Base-by-base conservation (phyloP, 1,139 yeast species). In the Torulaspora globosa region DNA sequence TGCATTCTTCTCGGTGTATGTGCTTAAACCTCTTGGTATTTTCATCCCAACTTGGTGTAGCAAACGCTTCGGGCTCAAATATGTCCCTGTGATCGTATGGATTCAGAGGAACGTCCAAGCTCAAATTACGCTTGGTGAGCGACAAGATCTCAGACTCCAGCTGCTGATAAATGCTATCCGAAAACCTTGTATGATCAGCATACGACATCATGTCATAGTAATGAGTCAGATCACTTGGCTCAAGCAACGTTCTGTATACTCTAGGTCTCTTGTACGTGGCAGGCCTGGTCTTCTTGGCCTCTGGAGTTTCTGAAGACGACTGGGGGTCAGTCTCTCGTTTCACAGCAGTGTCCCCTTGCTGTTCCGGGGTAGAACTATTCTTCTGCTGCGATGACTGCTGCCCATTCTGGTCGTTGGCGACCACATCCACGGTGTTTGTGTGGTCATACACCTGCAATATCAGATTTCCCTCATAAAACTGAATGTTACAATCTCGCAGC, bases 131-230 rank as follows among this genome's bases (percentile, higher is more conserved):
- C 47, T 84, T 78, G 1, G 96, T 84, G 41, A 88, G 70, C 0
- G 88, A 78, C 47, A 90, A 70, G 31, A 89, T 79, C 64, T 90
- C 97, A 11, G 92, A 74, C 64, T 92, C 97, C 46, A 88, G 70
- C 33, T 80, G 79, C 36, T 63, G 67, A 45, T 64, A 64, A 19
- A 64, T 56, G 19, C 56, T 56, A 64, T 92, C 97, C 18, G 89
- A 82, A 63, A 88, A 85, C 51, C 85, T 70, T 5, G 86, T 77
- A 36, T 88, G 80, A 49, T 90, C 97, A 0, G 96, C 85, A 47
- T 87, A 87, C 50, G 84, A 82, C 55, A 90, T 73, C 59, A 92
- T 70, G 62, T 92, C 97, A 63, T 87, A 90, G 71, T 87, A 90
- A 42, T 84, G 70, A 0, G 95, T 83, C 36, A 86, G 64, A 49